Percentiles rank a stretch among this genome's conserved stretches.
Evolutionary conservation across 176 grass and related monocot genomes (phyloP).

Genomic region (Thalia dealbata): DNA sequence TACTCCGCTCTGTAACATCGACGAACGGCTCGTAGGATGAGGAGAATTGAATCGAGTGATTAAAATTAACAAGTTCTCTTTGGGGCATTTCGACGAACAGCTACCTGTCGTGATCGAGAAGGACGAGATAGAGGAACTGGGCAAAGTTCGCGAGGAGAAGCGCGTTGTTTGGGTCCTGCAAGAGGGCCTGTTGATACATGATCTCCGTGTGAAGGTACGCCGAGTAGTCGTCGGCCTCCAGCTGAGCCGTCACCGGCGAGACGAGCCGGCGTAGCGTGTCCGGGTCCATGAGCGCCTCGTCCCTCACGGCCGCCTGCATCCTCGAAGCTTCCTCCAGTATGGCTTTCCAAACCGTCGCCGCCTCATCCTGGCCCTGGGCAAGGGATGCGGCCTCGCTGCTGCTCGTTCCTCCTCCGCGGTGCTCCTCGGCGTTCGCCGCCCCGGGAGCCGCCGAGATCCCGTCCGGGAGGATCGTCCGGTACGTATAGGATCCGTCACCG

Average conservation of each 20-base stretch:
- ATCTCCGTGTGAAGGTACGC: conserved; percentile 21
- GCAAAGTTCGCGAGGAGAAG: conserved; percentile 24
- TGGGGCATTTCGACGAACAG: not conserved
- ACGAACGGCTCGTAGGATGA: no score
- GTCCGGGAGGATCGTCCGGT: conserved; percentile 24
- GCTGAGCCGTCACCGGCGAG: conserved; percentile 3
- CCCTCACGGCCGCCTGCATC: conserved; percentile 7
- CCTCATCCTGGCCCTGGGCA: conserved; percentile 15
- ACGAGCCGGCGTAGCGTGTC: conserved; percentile 7
- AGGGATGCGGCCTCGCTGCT: not conserved
- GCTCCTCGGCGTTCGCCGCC: conserved; percentile 6
- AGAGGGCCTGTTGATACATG: conserved; percentile 13
- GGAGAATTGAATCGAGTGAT: no score
- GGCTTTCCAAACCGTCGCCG: conserved; percentile 5
- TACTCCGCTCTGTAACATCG: conserved; percentile 14
- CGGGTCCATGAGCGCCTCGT: conserved; percentile 15
- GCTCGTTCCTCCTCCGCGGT: not conserved
- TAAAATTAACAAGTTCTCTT: no score
- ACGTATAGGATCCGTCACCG: conserved; percentile 21
- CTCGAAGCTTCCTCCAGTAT: conserved; percentile 2
- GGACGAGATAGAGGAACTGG: conserved; percentile 22
- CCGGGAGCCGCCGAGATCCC: conserved; percentile 17
- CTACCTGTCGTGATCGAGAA: conserved; percentile 20
- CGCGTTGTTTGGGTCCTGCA: conserved; percentile 4
- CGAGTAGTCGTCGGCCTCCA: conserved; percentile 8